A percentile compares a stretch with the other conserved stretches of the same genome.
These are phyloP conservation scores for Aspergillus carbonarius DNA, from an alignment of 2,329 filamentous ascomycete genomes.

Conservation along the genomic window DNA sequence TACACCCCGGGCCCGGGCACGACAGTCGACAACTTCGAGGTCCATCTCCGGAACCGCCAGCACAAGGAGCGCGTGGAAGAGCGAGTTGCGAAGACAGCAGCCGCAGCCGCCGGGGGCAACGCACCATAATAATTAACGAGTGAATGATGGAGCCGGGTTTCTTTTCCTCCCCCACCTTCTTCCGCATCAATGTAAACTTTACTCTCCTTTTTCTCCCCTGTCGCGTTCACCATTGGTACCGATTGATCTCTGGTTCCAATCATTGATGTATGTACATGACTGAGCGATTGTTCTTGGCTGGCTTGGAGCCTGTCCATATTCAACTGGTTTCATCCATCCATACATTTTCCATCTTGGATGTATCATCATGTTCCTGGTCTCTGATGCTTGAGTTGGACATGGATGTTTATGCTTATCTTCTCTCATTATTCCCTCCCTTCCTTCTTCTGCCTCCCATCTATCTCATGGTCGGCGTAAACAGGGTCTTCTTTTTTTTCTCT, in stretches of 20 bases:
- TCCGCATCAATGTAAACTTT: conserved; percentile 1
- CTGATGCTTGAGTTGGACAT: not conserved
- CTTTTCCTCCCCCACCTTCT: not conserved
- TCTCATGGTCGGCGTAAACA: not conserved
- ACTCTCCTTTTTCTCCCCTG: not conserved
- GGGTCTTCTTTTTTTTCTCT: not conserved
- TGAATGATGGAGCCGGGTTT: conserved; percentile 10
- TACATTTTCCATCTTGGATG: not conserved
- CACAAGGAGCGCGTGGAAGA: conserved; percentile 72
- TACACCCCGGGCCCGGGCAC: conserved; percentile 87
- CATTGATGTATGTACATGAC: not conserved
- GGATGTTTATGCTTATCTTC: not conserved
- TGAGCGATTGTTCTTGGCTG: not conserved
- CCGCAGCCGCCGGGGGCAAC: conserved; percentile 10
- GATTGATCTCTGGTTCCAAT: not conserved
- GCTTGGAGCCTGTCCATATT: not conserved
- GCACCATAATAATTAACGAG: conserved; percentile 14
- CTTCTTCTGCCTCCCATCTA: not conserved
- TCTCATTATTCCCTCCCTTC: not conserved
- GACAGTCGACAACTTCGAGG: conserved; percentile 86
- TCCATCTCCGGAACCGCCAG: conserved; percentile 80
- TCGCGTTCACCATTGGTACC: conserved; percentile 4
- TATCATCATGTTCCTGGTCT: not conserved
- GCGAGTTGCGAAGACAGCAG: conserved; percentile 37
- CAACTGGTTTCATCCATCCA: not conserved